Conservation (phyloP, 352 stramenopile species). For the Phytophthora crassamura region DNA sequence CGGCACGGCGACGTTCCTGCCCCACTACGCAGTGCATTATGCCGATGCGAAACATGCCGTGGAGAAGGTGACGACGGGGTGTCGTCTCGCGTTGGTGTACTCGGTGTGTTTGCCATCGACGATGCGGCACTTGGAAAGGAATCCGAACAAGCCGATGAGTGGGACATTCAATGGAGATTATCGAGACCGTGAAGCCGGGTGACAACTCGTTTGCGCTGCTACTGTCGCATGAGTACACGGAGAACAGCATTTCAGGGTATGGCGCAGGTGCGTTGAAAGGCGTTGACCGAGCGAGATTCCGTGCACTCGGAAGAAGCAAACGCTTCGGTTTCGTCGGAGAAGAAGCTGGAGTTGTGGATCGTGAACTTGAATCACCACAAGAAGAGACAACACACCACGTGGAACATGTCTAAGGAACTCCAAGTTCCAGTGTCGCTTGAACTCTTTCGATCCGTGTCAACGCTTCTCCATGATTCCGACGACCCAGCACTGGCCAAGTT, state of each 20-base stretch:
- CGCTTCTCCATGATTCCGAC: conserved; percentile 4
- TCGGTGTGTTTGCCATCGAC: conserved; percentile 18
- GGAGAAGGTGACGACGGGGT: conserved; percentile 16
- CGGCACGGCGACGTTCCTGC: conserved; percentile 4
- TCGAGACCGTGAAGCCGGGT: conserved; percentile 39
- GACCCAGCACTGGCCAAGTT: conserved; percentile 15
- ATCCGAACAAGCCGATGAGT: background rate
- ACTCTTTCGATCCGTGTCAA: conserved; percentile 1
- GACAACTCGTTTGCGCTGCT: conserved; percentile 23
- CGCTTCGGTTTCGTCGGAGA: background rate
- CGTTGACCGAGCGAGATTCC: conserved; percentile 16
- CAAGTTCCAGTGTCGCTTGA: background rate
- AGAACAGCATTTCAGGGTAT: conserved; percentile 8
- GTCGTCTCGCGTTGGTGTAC: conserved; percentile 21
- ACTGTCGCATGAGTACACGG: conserved; percentile 21
- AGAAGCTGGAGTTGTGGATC: conserved; percentile 23
- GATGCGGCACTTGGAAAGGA: conserved; percentile 6
- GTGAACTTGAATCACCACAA: conserved; percentile 14
- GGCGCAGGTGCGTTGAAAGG: conserved; percentile 13
- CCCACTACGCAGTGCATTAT: conserved; percentile 20
- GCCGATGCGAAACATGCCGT: conserved; percentile 18
- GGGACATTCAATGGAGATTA: conserved; percentile 20
- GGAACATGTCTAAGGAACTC: background rate
- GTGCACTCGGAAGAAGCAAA: conserved; percentile 9
- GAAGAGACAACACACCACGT: too few relatives aligned